Percentiles rank a stretch among this genome's conserved stretches.
phyloP scores from a whole-genome alignment of 768 basidiomycete genomes.

The Podaxis sp. region DNA sequence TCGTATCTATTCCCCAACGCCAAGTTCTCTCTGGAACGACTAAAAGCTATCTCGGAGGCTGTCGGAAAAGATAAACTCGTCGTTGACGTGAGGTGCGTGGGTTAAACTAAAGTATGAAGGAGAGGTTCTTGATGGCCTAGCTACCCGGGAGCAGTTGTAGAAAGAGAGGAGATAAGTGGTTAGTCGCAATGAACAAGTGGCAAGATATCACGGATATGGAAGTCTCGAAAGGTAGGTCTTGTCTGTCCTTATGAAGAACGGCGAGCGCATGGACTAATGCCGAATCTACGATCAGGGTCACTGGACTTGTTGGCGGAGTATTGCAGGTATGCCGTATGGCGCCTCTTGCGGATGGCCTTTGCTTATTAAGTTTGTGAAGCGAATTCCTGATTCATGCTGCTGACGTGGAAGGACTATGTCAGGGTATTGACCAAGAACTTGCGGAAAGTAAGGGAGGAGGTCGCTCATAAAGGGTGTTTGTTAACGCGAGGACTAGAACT shows the following conservation, averaged over 20 bases:
- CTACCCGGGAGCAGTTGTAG: conserved; percentile 65
- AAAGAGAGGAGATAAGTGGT: conserved; percentile 71
- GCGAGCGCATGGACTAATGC: not conserved
- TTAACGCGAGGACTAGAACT: conserved; percentile 52
- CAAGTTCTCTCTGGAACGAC: conserved; percentile 71
- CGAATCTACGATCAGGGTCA: conserved; percentile 49
- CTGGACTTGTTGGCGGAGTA: conserved; percentile 73
- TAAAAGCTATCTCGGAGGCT: conserved; percentile 55
- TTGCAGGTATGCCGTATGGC: conserved; percentile 62
- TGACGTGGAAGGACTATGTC: conserved; percentile 97
- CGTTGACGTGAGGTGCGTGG: conserved; percentile 87
- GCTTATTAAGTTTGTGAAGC: conserved; percentile 36
- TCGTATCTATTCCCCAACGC: conserved; percentile 90
- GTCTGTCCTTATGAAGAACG: not conserved
- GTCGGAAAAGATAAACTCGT: conserved; percentile 88
- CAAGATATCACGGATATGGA: conserved; percentile 94
- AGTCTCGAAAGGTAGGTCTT: conserved; percentile 67
- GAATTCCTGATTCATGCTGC: conserved; percentile 97
- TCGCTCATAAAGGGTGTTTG: not conserved
- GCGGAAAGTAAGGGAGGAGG: conserved; percentile 59
- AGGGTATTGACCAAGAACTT: conserved; percentile 91
- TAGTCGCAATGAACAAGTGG: conserved; percentile 99
- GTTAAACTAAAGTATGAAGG: not conserved
- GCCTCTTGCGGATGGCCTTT: not conserved
- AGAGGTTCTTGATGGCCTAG: not conserved